Percentiles rank a stretch among this genome's conserved stretches.
phyloP scores from a whole-genome alignment of 1,139 yeast genomes.

The Candida neerlandica region DNA sequence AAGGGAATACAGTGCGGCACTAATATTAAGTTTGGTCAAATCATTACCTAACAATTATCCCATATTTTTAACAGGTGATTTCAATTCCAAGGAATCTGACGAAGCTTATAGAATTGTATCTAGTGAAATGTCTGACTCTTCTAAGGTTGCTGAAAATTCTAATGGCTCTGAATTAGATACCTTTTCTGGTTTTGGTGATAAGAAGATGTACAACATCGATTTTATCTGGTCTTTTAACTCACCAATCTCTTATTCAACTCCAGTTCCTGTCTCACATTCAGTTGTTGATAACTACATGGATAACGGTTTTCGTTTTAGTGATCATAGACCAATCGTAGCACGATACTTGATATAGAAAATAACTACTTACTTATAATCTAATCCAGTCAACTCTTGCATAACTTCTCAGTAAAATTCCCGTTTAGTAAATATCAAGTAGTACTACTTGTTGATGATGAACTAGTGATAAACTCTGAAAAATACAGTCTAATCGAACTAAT shows the following conservation, averaged over 20 bases:
- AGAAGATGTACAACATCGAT: slow-evolving; percentile 23
- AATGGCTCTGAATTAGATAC: slow-evolving; percentile 33
- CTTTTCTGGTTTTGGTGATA: slow-evolving; percentile 40
- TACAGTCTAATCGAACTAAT: too few relatives aligned
- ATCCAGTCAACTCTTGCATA: too few relatives aligned
- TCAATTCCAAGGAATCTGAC: slow-evolving; percentile 33
- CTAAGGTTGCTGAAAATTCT: slow-evolving; percentile 21
- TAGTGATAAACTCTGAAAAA: too few relatives aligned
- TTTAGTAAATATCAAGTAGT: too few relatives aligned
- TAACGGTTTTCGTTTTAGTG: slow-evolving; percentile 35
- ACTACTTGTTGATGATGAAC: too few relatives aligned
- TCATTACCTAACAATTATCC: slow-evolving; percentile 31
- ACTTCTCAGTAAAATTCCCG: too few relatives aligned
- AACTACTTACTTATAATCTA: too few relatives aligned
- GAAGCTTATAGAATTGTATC: slow-evolving; percentile 29
- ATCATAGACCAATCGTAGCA: slow-evolving; percentile 46
- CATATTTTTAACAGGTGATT: slow-evolving; percentile 31
- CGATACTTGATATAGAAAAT: slow-evolving; percentile 19
- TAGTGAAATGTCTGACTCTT: slow-evolving; percentile 26
- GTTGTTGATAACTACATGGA: slow-evolving; percentile 32
- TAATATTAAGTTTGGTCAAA: slow-evolving; percentile 35
- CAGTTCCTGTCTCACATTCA: slow-evolving; percentile 32
- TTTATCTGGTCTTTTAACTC: slow-evolving; percentile 28
- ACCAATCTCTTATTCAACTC: slow-evolving; percentile 10
- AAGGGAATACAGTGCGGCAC: slow-evolving; percentile 30